Evolutionary conservation across 306 rosid species (phyloP).

Genomic region (Pachyrhizus erosus): DNA sequence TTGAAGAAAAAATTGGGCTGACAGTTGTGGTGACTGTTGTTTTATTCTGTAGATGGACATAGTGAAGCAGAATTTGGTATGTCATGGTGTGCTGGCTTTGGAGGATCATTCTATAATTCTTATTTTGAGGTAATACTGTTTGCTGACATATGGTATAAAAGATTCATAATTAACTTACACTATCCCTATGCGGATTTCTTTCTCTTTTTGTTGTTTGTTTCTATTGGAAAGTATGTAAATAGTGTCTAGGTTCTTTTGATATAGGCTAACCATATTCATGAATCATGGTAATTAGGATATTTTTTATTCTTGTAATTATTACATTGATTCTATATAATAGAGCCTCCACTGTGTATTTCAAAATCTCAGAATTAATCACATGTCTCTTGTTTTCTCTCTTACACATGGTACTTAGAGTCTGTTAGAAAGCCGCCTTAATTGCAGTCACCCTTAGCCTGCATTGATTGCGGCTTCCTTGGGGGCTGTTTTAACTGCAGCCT

Average conservation of each 20-base stretch:
- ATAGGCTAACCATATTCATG: not conserved
- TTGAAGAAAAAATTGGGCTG: not conserved
- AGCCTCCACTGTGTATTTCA: not conserved
- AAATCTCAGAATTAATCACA: not conserved
- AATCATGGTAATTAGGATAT: not conserved
- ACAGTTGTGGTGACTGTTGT: slow-evolving; percentile 17
- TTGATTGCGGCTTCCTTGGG: too few species aligned
- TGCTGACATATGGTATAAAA: slow-evolving; percentile 5
- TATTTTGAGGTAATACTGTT: slow-evolving; percentile 76
- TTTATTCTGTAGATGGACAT: slow-evolving; percentile 76
- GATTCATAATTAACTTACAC: slow-evolving; percentile 6
- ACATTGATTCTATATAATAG: not conserved
- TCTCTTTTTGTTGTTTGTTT: slow-evolving; percentile 5
- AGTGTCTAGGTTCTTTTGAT: not conserved
- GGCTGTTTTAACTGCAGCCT: too few species aligned
- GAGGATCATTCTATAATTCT: slow-evolving; percentile 82
- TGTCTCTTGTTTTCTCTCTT: not conserved
- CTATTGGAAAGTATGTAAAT: not conserved
- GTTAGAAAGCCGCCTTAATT: too few species aligned
- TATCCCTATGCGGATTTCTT: not conserved
- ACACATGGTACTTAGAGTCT: not conserved
- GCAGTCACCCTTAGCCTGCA: too few species aligned
- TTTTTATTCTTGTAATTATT: not conserved
- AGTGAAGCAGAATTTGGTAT: slow-evolving; percentile 95
- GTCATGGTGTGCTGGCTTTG: slow-evolving; percentile 98